Evolutionary conservation across 169 alveolate genomes (phyloP).

Genomic region (Pseudocohnilembus persalinus): DNA sequence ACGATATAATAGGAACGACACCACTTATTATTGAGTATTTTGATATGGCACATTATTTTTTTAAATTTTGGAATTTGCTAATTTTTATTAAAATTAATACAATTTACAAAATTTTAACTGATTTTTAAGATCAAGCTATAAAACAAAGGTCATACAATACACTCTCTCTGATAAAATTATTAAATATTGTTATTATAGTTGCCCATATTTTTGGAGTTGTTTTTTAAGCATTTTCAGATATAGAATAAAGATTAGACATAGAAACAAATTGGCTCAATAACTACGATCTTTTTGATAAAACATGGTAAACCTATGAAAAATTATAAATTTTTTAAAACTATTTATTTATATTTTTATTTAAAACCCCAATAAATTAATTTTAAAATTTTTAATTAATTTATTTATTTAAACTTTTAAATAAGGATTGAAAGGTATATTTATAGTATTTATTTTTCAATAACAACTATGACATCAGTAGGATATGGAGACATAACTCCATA

Average conservation of each 20-base stretch:
- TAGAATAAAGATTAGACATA: background rate
- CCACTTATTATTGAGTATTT: background rate
- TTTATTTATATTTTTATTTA: too few relatives aligned
- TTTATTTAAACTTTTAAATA: too few relatives aligned
- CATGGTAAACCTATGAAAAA: too few relatives aligned
- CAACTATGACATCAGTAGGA: background rate
- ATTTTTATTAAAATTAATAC: background rate
- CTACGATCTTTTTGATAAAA: background rate
- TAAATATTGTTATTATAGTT: background rate
- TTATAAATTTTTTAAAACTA: too few relatives aligned
- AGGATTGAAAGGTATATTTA: background rate
- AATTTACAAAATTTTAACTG: background rate
- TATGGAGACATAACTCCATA: background rate
- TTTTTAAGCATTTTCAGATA: background rate
- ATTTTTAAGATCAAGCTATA: background rate
- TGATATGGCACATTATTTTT: background rate
- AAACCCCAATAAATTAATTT: too few relatives aligned
- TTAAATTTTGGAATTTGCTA: background rate
- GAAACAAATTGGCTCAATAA: background rate
- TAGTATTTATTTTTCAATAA: background rate
- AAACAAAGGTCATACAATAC: background rate
- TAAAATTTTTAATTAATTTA: too few relatives aligned
- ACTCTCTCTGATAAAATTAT: background rate
- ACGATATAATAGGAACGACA: background rate
- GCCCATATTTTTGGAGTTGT: background rate